Evolutionary conservation across 2,329 filamentous ascomycete genomes (phyloP).

Genomic region (Stachybotrys chlorohalonatus): DNA sequence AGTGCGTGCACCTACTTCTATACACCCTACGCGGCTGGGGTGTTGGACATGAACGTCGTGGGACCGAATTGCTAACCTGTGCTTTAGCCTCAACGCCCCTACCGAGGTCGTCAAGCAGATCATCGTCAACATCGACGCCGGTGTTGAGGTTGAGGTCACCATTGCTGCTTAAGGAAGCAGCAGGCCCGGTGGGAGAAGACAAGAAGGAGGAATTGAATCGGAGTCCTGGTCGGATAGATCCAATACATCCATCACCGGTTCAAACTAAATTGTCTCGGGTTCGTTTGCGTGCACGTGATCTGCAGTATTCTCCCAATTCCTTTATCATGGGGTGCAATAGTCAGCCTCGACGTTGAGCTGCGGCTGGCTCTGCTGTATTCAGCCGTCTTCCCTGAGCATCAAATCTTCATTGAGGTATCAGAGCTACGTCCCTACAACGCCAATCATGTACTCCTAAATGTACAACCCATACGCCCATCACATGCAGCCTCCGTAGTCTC

Average conservation of each 20-base stretch:
- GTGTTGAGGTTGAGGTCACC: conserved; percentile 89
- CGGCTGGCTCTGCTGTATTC: background rate
- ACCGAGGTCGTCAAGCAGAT: conserved; percentile 97
- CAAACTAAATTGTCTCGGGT: no score
- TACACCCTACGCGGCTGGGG: no score
- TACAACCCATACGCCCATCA: background rate
- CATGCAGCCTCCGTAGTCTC: background rate
- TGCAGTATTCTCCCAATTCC: background rate
- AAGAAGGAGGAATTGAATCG: background rate
- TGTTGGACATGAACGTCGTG: background rate
- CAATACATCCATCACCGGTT: background rate
- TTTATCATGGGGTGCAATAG: background rate
- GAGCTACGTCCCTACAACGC: background rate
- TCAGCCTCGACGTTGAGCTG: no score
- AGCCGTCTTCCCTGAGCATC: background rate
- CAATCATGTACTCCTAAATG: background rate
- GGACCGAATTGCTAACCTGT: conserved; percentile 5
- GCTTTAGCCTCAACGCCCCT: conserved; percentile 72
- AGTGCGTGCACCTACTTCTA: conserved; percentile 44
- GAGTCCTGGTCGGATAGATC: background rate
- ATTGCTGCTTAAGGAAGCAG: conserved; percentile 56
- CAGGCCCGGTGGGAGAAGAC: no score
- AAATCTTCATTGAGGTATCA: background rate
- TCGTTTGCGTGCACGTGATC: background rate
- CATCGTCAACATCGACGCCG: conserved; percentile 92